These are phyloP conservation scores for Cladosporium sp. DNA, from an alignment of 2,329 filamentous ascomycete species.

Conservation along the genomic window DNA sequence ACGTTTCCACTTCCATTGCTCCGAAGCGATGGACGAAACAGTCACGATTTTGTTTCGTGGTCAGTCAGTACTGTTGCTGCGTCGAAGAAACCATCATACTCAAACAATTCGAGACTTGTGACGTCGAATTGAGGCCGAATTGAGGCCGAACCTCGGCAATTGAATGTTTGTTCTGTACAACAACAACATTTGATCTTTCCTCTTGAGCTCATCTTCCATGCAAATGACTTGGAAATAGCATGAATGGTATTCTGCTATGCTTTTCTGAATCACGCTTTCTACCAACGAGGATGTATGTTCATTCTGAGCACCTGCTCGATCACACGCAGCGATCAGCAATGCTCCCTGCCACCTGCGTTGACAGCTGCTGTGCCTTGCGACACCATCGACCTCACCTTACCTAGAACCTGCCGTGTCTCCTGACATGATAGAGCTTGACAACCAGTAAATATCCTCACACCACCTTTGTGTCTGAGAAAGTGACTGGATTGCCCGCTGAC, in stretches of 20 bases:
- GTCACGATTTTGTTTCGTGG: conserved; percentile 5
- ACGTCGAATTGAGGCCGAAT: conserved; percentile 5
- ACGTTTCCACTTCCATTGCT: conserved; percentile 18
- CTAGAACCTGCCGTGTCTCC: background rate
- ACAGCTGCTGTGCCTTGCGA: background rate
- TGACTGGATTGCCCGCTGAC: background rate
- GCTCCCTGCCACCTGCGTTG: background rate
- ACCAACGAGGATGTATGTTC: background rate
- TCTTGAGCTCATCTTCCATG: background rate
- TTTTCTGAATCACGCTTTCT: accelerated
- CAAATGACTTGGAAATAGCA: background rate
- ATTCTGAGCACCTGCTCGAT: background rate
- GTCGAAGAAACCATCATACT: conserved; percentile 20
- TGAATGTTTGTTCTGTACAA: background rate
- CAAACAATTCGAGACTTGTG: background rate
- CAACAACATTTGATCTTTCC: background rate
- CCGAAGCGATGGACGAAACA: conserved; percentile 1
- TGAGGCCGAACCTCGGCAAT: conserved; percentile 1
- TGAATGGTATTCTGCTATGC: background rate
- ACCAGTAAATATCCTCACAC: background rate
- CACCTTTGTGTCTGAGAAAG: background rate
- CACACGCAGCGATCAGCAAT: background rate
- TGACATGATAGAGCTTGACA: background rate
- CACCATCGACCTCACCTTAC: background rate
- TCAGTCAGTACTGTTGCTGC: conserved; percentile 20